Conservation (phyloP, 306 rosid genomes). For the Corylus americana region DNA sequence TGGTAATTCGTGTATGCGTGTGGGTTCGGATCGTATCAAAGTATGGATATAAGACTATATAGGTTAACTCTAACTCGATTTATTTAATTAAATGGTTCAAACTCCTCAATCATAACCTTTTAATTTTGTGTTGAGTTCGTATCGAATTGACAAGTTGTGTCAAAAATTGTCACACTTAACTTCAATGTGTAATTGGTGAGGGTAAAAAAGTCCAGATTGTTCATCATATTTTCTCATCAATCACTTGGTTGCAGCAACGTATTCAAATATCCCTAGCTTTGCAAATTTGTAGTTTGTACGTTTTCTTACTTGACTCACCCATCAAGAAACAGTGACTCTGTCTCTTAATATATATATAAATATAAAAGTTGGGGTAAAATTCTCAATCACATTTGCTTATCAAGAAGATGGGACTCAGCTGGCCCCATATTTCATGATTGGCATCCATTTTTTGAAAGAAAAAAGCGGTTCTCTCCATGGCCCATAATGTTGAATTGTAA, state of each 20-base stretch:
- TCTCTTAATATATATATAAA: no score
- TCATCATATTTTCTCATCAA: background rate
- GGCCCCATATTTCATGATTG: constrained; percentile 25
- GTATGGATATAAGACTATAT: no score
- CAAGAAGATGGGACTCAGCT: constrained; percentile 18
- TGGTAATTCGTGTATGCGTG: no score
- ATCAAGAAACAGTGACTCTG: background rate
- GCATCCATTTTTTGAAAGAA: constrained; percentile 2
- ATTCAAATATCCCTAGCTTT: background rate
- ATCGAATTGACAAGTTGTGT: no score
- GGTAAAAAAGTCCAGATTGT: background rate
- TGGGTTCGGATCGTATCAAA: no score
- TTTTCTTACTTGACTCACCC: background rate
- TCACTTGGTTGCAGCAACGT: background rate
- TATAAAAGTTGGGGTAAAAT: background rate
- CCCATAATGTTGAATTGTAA: constrained; percentile 7
- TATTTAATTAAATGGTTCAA: no score
- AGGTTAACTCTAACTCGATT: no score
- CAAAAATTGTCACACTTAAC: no score
- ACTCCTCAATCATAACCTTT: no score
- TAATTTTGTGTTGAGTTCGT: no score
- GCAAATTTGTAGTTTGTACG: no score
- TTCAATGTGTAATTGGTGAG: background rate
- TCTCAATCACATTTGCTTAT: constrained; percentile 13
- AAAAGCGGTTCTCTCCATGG: background rate